phyloP scores from a whole-genome alignment of 2,329 filamentous ascomycete genomes.

The Neofusicoccum umdonicola region DNA sequence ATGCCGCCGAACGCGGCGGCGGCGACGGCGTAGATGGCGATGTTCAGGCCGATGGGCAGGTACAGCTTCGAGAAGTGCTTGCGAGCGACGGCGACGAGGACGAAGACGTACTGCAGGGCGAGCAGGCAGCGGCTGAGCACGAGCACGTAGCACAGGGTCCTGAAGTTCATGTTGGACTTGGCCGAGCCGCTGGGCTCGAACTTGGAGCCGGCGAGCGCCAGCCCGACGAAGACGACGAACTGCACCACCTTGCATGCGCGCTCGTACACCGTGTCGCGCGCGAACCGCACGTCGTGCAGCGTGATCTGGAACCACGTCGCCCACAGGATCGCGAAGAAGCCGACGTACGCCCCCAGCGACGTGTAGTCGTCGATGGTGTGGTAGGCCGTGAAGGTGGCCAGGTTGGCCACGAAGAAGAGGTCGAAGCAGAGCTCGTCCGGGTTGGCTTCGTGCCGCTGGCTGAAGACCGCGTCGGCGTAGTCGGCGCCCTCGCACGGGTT shows the following conservation, averaged over 20 bases:
- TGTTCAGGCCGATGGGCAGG: conserved; percentile 32
- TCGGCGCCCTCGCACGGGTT: conserved; percentile 37
- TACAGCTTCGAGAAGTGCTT: conserved; percentile 32
- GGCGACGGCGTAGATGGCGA: conserved; percentile 28
- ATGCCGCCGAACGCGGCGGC: conserved; percentile 33
- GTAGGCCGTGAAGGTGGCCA: conserved; percentile 40
- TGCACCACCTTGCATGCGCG: conserved; percentile 37
- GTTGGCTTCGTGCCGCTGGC: conserved; percentile 40
- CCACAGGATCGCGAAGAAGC: conserved; percentile 40
- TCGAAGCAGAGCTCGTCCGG: conserved; percentile 39
- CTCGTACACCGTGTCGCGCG: conserved; percentile 38
- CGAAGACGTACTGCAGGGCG: conserved; percentile 33
- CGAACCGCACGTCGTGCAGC: conserved; percentile 41
- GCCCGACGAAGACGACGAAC: conserved; percentile 37
- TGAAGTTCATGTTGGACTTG: conserved; percentile 28
- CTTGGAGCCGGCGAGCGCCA: conserved; percentile 35
- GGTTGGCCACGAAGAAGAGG: conserved; percentile 35
- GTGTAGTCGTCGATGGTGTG: conserved; percentile 36
- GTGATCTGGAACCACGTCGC: conserved; percentile 39
- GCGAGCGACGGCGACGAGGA: conserved; percentile 31
- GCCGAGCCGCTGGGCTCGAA: conserved; percentile 30
- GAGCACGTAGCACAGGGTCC: conserved; percentile 35
- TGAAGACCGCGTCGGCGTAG: conserved; percentile 35
- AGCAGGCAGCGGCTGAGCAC: conserved; percentile 34
- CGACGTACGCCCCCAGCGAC: conserved; percentile 36